Conservation (phyloP, 345 rosid genomes). For the Kandelia obovata region DNA sequence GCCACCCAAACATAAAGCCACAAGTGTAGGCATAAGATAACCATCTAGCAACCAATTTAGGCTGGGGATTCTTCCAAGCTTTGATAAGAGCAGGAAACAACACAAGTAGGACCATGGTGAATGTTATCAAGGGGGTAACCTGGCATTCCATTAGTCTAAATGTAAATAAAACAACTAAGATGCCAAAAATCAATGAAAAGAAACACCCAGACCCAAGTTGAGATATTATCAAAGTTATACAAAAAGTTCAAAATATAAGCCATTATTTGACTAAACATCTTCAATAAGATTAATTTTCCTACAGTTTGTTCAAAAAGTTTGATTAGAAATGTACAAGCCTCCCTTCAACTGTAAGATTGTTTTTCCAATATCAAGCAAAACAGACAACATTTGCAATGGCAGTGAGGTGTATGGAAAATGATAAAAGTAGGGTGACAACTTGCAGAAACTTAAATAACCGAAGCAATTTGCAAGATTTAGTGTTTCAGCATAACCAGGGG, state of each 20-base stretch:
- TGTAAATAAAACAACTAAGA: not conserved
- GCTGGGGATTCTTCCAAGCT: slow-evolving; percentile 69
- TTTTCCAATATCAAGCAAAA: not conserved
- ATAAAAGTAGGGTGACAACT: not conserved
- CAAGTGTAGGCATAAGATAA: slow-evolving; percentile 80
- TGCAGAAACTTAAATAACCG: not conserved
- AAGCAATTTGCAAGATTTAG: not conserved
- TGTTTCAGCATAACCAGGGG: not conserved
- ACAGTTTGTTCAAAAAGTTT: not conserved
- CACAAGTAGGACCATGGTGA: slow-evolving; percentile 67
- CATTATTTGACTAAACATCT: not conserved
- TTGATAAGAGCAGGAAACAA: slow-evolving; percentile 69
- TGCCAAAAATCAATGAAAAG: not conserved
- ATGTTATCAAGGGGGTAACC: slow-evolving; percentile 69
- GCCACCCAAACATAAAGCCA: slow-evolving; percentile 95
- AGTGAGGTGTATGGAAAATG: not conserved
- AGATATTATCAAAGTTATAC: not conserved
- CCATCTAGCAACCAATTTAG: slow-evolving; percentile 56
- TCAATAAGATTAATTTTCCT: not conserved
- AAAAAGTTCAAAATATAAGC: not conserved
- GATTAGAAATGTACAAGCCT: not conserved
- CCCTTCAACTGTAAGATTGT: not conserved
- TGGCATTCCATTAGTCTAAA: slow-evolving; percentile 33
- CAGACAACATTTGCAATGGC: no score
- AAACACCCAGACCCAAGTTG: not conserved